phyloP scores from a whole-genome alignment of 768 basidiomycete species.

The Pulveroboletus sp. region DNA sequence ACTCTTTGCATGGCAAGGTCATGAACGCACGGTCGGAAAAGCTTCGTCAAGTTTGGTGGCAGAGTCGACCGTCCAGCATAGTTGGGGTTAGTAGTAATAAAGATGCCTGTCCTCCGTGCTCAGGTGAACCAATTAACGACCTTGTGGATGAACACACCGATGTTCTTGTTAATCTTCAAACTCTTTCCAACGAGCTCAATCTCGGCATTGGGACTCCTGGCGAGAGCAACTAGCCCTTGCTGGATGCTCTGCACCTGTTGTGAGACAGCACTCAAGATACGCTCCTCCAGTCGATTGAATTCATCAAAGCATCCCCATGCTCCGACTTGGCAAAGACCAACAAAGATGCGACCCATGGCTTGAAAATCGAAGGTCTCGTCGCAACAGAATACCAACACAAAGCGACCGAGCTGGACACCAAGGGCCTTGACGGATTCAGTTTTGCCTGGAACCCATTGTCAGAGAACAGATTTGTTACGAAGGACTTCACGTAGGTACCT shows the following conservation, averaged over 20 bases:
- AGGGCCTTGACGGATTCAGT: conserved; percentile 99
- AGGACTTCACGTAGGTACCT: conserved; percentile 41
- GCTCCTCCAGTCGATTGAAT: conserved; percentile 96
- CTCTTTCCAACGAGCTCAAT: conserved; percentile 95
- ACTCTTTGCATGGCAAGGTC: neutral
- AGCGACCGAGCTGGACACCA: conserved; percentile 94
- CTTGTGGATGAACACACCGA: conserved; percentile 46
- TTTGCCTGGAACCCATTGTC: conserved; percentile 56
- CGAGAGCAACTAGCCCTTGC: conserved; percentile 82
- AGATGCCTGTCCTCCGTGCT: conserved; percentile 60
- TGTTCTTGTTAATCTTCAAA: conserved; percentile 89
- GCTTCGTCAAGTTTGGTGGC: conserved; percentile 83
- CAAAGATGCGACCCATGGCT: conserved; percentile 99
- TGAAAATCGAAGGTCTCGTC: conserved; percentile 99
- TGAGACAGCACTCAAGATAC: conserved; percentile 95
- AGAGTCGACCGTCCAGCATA: conserved; percentile 95
- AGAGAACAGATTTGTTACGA: neutral
- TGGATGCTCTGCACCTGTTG: conserved; percentile 99
- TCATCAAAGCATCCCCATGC: conserved; percentile 99
- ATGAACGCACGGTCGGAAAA: conserved; percentile 79
- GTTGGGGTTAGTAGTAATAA: conserved; percentile 98
- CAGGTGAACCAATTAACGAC: neutral
- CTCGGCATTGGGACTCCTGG: conserved; percentile 79
- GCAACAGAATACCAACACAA: conserved; percentile 99
- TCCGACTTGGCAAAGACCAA: conserved; percentile 97